Conservation (phyloP, 1,284 basidiomycete species). For the Ceratorhiza oryzae-sativae region DNA sequence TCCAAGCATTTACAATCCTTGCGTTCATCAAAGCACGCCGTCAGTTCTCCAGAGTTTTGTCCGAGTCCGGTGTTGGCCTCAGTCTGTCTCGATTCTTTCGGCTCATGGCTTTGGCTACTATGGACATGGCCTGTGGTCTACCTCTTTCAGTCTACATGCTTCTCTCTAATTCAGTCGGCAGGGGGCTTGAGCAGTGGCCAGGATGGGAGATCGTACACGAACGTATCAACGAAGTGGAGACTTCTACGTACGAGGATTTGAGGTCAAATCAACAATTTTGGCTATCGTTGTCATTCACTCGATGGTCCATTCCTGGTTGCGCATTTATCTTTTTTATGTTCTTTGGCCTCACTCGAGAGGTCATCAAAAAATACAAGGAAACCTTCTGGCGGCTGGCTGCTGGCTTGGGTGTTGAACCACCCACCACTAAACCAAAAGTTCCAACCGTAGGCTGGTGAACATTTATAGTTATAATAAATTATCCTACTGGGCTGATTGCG, state of each 20-base stretch:
- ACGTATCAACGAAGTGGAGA: background rate
- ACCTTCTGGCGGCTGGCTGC: background rate
- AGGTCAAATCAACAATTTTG: background rate
- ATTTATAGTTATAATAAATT: background rate
- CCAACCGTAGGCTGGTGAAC: background rate
- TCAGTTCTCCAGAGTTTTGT: constrained; percentile 15
- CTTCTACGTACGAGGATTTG: background rate
- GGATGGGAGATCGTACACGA: constrained; percentile 64
- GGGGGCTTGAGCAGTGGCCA: constrained; percentile 53
- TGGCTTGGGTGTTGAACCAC: background rate
- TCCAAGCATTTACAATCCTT: constrained; percentile 21
- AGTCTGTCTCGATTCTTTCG: constrained; percentile 23
- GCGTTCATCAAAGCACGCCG: constrained; percentile 36
- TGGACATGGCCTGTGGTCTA: constrained; percentile 13
- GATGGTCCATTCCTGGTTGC: constrained; percentile 27
- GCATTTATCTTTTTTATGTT: constrained; percentile 39
- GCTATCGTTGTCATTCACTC: constrained; percentile 18
- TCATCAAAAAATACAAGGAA: constrained; percentile 21
- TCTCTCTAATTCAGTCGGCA: background rate
- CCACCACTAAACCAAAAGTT: background rate
- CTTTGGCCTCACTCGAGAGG: constrained; percentile 38
- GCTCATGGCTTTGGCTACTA: constrained; percentile 18
- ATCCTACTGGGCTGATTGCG: background rate
- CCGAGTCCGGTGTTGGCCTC: constrained; percentile 7
- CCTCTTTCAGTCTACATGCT: constrained; percentile 11